Conservation (phyloP, 768 basidiomycete genomes). For the Russula sp. region DNA sequence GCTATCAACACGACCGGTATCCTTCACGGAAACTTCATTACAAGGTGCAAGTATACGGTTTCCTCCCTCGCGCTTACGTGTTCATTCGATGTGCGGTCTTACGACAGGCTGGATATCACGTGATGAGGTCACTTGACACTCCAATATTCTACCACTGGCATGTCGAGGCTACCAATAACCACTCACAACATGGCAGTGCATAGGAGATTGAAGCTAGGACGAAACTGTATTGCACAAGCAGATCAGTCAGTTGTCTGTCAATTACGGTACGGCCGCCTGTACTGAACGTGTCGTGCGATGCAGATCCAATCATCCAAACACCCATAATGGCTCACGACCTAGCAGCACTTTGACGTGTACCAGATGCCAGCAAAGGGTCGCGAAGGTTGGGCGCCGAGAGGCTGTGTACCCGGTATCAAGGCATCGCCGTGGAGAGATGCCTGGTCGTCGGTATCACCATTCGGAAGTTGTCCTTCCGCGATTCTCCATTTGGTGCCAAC, state of each 20-base stretch:
- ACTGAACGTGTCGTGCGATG: background rate
- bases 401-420: background rate
- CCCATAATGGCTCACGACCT: background rate
- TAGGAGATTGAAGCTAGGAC: background rate
- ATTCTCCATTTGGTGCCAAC: background rate
- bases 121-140: too few species aligned
- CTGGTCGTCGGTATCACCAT: background rate
- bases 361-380: background rate
- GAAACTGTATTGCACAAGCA: background rate
- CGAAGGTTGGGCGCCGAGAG: background rate
- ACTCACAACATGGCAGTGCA: too few species aligned
- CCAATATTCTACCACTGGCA: background rate
- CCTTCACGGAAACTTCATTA: background rate
- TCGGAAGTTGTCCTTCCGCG: background rate
- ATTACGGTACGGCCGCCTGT: background rate
- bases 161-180: too few species aligned
- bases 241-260: background rate
- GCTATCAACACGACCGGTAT: too few species aligned
- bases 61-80: background rate
- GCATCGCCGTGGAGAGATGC: background rate
- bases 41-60: background rate
- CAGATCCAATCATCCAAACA: background rate
- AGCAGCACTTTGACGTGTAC: background rate
- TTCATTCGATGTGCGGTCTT: too few species aligned
- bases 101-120: too few species aligned